Evolutionary conservation across 495 filamentous ascomycete species (phyloP).

Genomic region (Aspergillus diversus): DNA sequence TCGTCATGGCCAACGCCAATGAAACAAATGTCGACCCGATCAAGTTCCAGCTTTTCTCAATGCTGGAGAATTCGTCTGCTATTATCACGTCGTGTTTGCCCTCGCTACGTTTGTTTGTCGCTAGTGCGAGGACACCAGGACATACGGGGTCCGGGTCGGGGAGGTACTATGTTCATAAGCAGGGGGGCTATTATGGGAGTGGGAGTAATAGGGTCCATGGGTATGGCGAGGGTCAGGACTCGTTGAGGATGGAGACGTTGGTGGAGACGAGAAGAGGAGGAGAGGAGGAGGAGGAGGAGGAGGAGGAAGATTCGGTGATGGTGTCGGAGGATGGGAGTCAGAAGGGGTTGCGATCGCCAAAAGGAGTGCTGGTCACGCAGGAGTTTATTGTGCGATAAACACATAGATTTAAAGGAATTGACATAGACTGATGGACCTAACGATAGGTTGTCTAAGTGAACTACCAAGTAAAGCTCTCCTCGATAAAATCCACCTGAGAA

Average conservation of each 20-base stretch:
- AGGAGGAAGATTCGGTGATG: not conserved
- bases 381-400: too few relatives aligned
- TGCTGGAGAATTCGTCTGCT: not conserved
- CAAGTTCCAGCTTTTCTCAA: constrained; percentile 1
- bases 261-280: not conserved
- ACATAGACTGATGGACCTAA: too few relatives aligned
- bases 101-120: not conserved
- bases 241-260: not conserved
- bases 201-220: not conserved
- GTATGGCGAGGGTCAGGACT: not conserved
- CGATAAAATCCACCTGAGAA: too few relatives aligned
- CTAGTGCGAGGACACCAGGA: not conserved
- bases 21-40: constrained; percentile 5
- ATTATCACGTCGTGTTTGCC: constrained; percentile 2
- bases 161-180: not conserved
- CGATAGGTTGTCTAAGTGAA: too few relatives aligned
- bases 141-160: not conserved
- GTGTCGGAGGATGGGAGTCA: constrained; percentile 3
- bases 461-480: too few relatives aligned
- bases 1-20: constrained; percentile 3
- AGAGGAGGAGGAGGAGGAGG: not conserved
- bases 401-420: too few relatives aligned
- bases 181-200: not conserved
- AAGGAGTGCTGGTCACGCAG: too few relatives aligned
- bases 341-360: not conserved